Evolutionary conservation across 176 grass and related monocot genomes (phyloP).

Genomic region (Aegilops umbellulata): DNA sequence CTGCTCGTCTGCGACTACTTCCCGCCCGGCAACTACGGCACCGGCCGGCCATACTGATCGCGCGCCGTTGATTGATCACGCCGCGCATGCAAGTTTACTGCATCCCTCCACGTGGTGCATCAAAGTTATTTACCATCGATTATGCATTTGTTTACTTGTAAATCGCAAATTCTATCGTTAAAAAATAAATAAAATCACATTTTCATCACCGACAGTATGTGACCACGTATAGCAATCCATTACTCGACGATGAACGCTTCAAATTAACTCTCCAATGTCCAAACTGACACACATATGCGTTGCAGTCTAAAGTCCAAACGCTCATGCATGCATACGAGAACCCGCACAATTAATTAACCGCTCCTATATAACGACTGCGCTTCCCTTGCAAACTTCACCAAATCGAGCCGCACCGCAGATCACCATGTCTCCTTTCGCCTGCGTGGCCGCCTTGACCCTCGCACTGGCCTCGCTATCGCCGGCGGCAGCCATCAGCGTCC

Average conservation of each 20-base stretch:
- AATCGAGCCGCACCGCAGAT: not conserved
- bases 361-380: not conserved
- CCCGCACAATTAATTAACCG: not conserved
- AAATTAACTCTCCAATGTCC: not conserved
- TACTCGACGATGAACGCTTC: not conserved
- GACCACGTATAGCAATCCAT: not conserved
- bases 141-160: not conserved
- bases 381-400: not conserved
- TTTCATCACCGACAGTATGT: not conserved
- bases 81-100: not conserved
- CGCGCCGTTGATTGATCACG: not conserved
- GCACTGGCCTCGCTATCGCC: not conserved
- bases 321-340: not conserved
- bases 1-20: constrained; percentile 69
- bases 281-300: not conserved
- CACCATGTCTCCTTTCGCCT: constrained; percentile 18
- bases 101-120: not conserved
- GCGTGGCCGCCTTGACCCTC: not conserved
- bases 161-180: not conserved
- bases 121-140: not conserved
- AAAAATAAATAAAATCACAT: not conserved
- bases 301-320: not conserved
- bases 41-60: constrained; percentile 37
- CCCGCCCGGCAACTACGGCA: constrained; percentile 59
- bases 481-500: not conserved